phyloP scores from a whole-genome alignment of 2,329 filamentous ascomycete genomes.

The Monosporascus sp. region DNA sequence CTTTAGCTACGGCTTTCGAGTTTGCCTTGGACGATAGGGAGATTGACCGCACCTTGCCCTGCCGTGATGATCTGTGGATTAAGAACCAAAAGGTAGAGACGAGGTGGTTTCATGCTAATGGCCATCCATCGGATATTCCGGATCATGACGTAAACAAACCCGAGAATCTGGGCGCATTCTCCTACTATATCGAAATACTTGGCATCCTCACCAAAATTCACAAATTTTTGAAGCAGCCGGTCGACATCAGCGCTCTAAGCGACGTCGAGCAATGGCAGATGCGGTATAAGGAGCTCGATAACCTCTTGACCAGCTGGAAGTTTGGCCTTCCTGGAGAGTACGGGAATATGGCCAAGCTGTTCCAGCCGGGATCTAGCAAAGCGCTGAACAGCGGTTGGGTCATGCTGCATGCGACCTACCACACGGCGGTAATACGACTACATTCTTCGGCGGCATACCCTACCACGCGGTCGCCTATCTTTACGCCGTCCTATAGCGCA shows the following conservation, averaged over 20 bases:
- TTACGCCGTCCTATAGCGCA: constrained; percentile 82
- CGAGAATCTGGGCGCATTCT: constrained; percentile 81
- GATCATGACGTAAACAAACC: constrained; percentile 65
- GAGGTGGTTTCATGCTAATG: constrained; percentile 65
- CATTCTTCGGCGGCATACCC: constrained; percentile 93
- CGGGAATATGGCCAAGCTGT: constrained; percentile 75
- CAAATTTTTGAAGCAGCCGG: constrained; percentile 80
- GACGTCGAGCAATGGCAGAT: constrained; percentile 90
- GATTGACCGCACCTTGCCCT: constrained; percentile 81
- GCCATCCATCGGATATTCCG: constrained; percentile 36
- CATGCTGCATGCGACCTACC: constrained; percentile 86
- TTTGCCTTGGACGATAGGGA: constrained; percentile 86
- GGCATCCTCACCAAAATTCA: constrained; percentile 85
- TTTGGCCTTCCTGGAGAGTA: constrained; percentile 78
- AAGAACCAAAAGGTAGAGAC: constrained; percentile 83
- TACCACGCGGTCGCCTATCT: constrained; percentile 81
- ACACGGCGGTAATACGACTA: constrained; percentile 82
- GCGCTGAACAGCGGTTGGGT: constrained; percentile 78
- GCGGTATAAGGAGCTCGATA: constrained; percentile 80
- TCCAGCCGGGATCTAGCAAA: constrained; percentile 64
- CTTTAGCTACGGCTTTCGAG: constrained; percentile 85
- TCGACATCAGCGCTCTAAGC: constrained; percentile 77
- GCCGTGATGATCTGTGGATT: constrained; percentile 79
- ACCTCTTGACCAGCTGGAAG: constrained; percentile 75
- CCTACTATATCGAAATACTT: constrained; percentile 85